Percentiles rank a stretch among this genome's conserved stretches.
Conservation (phyloP, 495 filamentous ascomycete species). For the Rusavskia elegans region DNA sequence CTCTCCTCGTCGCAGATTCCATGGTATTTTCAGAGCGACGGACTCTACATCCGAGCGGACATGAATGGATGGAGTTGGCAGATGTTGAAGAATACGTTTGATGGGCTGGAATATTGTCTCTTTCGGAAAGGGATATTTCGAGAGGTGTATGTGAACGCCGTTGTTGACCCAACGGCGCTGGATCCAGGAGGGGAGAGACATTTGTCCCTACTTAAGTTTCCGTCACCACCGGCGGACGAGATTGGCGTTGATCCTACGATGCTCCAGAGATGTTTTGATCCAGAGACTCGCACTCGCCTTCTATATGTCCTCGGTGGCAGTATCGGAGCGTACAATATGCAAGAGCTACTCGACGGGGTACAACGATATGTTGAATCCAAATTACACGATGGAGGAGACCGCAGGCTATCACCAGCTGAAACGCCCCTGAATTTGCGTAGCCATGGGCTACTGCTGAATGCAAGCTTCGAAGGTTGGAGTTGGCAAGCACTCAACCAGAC, state of each 20-base stretch:
- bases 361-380: not conserved
- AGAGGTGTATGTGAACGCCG: not conserved
- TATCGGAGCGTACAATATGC: not conserved
- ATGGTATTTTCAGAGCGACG: not conserved
- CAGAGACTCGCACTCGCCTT: not conserved
- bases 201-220: not conserved
- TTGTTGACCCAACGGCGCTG: not conserved
- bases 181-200: not conserved
- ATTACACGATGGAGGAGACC: not conserved
- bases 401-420: not conserved
- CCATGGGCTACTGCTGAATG: not conserved
- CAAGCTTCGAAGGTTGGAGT: not conserved
- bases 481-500: not conserved
- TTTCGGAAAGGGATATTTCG: not conserved
- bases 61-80: not conserved
- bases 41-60: not conserved
- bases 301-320: not conserved
- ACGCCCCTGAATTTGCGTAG: not conserved
- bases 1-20: not conserved
- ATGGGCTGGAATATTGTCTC: not conserved
- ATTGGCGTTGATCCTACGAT: not conserved
- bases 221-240: not conserved
- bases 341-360: not conserved
- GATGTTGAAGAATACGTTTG: not conserved
- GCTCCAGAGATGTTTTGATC: not conserved